phyloP scores from a whole-genome alignment of 495 filamentous ascomycete species.

The Penicillium antarcticum region DNA sequence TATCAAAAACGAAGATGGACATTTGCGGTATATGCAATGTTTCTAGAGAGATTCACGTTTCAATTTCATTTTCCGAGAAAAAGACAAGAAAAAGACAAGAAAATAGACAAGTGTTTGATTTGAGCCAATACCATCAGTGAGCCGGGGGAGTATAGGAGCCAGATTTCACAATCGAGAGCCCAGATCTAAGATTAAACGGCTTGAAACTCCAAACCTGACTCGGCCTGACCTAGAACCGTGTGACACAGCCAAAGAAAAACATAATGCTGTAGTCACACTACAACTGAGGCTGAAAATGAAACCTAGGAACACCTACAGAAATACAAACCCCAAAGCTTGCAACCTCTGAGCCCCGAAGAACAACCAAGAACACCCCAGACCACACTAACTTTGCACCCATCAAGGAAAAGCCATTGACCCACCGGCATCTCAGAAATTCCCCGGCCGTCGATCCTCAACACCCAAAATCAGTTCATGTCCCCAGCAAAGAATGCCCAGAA shows the following conservation, averaged over 20 bases:
- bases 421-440: background rate
- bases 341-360: background rate
- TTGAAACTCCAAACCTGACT: no score
- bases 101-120: background rate
- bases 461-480: background rate
- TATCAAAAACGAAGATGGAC: constrained; percentile 30
- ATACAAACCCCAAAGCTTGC: no score
- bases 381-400: background rate
- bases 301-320: background rate
- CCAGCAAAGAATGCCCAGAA: background rate
- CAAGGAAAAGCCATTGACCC: no score
- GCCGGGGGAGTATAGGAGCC: no score
- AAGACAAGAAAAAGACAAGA: background rate
- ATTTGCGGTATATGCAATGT: constrained; percentile 24
- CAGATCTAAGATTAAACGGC: no score
- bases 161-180: no score
- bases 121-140: background rate
- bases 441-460: background rate
- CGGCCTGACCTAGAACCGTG: no score
- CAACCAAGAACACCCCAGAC: no score
- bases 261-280: background rate
- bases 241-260: no score
- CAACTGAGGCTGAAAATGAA: constrained; percentile 17
- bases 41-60: constrained; percentile 11
- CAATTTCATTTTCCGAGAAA: background rate